Percentiles rank a stretch among this genome's conserved stretches.
Evolutionary conservation across 2,329 filamentous ascomycete species (phyloP).

Genomic region (Monosporascus sp.): DNA sequence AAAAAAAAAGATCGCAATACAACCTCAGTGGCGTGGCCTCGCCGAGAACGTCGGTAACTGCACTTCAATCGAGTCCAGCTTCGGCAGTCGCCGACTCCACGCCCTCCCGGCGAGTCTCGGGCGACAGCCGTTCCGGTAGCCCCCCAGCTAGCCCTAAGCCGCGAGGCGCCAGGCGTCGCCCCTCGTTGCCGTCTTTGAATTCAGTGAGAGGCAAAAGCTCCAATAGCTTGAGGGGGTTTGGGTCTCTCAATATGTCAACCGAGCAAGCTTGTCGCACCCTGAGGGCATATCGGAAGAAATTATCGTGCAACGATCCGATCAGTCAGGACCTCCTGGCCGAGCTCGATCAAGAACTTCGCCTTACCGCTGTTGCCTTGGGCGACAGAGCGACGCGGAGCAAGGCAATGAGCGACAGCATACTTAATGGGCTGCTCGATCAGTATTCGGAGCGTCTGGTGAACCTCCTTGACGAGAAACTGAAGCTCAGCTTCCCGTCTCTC

Average conservation of each 20-base stretch:
- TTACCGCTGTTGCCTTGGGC: constrained; percentile 57
- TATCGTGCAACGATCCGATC: constrained; percentile 51
- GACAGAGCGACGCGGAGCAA: constrained; percentile 50
- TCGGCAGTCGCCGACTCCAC: constrained; percentile 38
- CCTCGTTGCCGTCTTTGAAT: constrained; percentile 49
- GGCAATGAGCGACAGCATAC: constrained; percentile 50
- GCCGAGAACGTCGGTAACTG: constrained; percentile 34
- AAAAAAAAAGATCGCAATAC: constrained; percentile 50
- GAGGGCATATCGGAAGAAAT: constrained; percentile 58
- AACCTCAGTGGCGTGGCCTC: constrained; percentile 33
- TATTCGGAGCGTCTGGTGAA: constrained; percentile 68
- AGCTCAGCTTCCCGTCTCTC: constrained; percentile 34
- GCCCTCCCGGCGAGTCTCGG: constrained; percentile 43
- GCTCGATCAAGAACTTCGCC: constrained; percentile 58
- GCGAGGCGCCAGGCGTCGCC: constrained; percentile 42
- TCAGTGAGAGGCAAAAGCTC: constrained; percentile 46
- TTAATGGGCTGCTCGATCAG: constrained; percentile 65
- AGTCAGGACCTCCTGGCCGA: constrained; percentile 55
- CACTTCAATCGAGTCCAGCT: constrained; percentile 37
- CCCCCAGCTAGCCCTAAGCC: constrained; percentile 46
- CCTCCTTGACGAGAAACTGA: constrained; percentile 67
- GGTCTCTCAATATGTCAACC: constrained; percentile 56
- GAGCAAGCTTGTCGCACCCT: constrained; percentile 60
- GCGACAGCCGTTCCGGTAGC: constrained; percentile 39
- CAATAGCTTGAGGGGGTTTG: constrained; percentile 44